Base-by-base conservation (phyloP, 306 rosid genomes). In the Cyamopsis tetragonoloba region DNA sequence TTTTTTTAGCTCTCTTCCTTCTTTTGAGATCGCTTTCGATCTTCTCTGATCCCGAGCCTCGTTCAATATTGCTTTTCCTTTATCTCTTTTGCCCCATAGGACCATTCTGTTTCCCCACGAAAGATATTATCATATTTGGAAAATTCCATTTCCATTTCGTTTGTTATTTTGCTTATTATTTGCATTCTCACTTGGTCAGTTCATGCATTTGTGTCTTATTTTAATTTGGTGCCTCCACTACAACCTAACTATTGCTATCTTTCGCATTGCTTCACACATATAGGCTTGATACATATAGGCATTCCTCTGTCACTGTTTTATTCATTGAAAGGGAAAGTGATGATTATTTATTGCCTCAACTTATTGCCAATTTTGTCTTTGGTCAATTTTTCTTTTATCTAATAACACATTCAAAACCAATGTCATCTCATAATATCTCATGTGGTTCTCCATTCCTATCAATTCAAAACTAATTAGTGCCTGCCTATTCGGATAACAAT, bases 31-130 rank as follows among this genome's bases (percentile, higher is more conserved):
- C 74, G 42, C 80, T 77, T 80, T 81, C 62, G 42, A 49, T 88
- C 89, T 76, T 65, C 91, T 83, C 89, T 76, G 88, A 91, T 91
- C 96, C 96, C 89, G 85, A 87, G 86, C 63, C 71, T 77, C 80
- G 50, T 75, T 77, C 79, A 77, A 66, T 15, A 79, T 68, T 46
- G 69, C 77, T 70, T 66, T 73, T 53, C 51, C 66, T 76, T 83
- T 75, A 65, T 77, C 83, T 83, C 85, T 76, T 55, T 69, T 72
- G 51, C 78, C 48, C 72, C 53, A 37, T 67, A 68, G 84, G 83
- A 80, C 88, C 87, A 79, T 70, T 80, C 77, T 77, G 72, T 78
- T 82, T 76, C 68, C 83, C 30, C 58, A 38, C 26, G 23, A 66
- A 48, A 66, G 13, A 46, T 65, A 32, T 65, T 38, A 48, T 26